Evolutionary conservation across 768 basidiomycete genomes (phyloP), one percentile per base, ranked within the genome.

Genomic region (Suillus clintonianus): DNA sequence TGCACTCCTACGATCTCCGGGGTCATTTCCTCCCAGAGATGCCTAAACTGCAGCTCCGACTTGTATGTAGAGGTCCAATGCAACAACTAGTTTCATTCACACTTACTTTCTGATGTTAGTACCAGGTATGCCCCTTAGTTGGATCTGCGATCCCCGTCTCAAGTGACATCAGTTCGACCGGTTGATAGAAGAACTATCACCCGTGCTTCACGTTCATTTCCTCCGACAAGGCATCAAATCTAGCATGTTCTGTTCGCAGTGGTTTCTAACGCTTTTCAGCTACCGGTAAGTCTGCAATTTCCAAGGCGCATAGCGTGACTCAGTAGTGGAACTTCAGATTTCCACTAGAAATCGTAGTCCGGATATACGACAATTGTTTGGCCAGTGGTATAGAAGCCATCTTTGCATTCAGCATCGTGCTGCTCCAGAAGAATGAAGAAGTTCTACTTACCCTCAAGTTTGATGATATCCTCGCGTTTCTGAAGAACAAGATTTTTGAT

Each of bases 21-120:
- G 95, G 95, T 1, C 97, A 98, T 77, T 99, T 95, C 78, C 82
- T 98, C n/a, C 96, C 97, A 4, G 97, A 99, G 71, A 99, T 99
- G 97, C 97, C 97, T 1, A 97, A 95, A 68, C 76, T 99, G 6
- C 97, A 99, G 73, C 79, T 95, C 48, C 93, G 97, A 24, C 84
- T 99, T 64, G 91, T 92, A 72, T 79, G 87, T 74, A 30, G 27
- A 39, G 6, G 45, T 60, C 32, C 6, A 57, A 37, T 17, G 5
- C 13, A 34, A 36, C 34, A 24, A 19, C 24, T 47, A 45, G 2
- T 50, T 8, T 9, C n/a, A 3, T 34, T 36, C 2, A 30, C 27
- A 36, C 36, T 43, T n/a, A 22, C 60, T 67, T n/a, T 65, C 32
- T 58, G 45, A 62, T 30, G 48, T 30, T 62, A 88, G 88, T 89